Conservation (phyloP, 352 stramenopile species). For the Pythium vanterpoolii region DNA sequence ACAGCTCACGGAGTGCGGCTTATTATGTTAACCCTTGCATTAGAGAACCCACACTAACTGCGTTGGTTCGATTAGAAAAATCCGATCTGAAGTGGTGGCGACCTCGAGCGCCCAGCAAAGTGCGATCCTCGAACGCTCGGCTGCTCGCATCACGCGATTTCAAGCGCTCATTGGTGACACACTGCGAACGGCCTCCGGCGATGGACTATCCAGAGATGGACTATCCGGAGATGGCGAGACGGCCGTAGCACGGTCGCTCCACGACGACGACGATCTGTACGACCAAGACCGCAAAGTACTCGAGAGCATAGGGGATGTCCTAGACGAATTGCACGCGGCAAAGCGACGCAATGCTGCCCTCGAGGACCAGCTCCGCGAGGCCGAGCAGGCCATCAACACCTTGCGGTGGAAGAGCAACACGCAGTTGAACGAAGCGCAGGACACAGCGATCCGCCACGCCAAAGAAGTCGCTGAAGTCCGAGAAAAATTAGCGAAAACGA, state of each 20-base stretch:
- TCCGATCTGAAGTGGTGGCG: conserved; percentile 41
- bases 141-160: conserved; percentile 52
- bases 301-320: conserved; percentile 42
- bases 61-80: conserved; percentile 31
- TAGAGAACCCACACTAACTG: not conserved
- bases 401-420: conserved; percentile 58
- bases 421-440: conserved; percentile 40
- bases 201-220: not conserved
- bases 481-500: conserved; percentile 30
- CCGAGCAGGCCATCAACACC: conserved; percentile 40
- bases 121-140: conserved; percentile 58
- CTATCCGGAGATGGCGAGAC: not conserved
- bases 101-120: conserved; percentile 58
- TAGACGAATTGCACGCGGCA: conserved; percentile 45
- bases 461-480: conserved; percentile 37
- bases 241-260: not conserved
- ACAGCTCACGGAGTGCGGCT: conserved; percentile 46
- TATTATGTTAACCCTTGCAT: not conserved
- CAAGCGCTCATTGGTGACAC: conserved; percentile 41
- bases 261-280: conserved; percentile 44
- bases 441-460: conserved; percentile 27
- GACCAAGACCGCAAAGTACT: conserved; percentile 66
- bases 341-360: conserved; percentile 32
- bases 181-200: conserved; percentile 18
- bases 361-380: conserved; percentile 38